Evolutionary conservation across 2,329 filamentous ascomycete genomes (phyloP).

Genomic region (Diplocarpon mali): DNA sequence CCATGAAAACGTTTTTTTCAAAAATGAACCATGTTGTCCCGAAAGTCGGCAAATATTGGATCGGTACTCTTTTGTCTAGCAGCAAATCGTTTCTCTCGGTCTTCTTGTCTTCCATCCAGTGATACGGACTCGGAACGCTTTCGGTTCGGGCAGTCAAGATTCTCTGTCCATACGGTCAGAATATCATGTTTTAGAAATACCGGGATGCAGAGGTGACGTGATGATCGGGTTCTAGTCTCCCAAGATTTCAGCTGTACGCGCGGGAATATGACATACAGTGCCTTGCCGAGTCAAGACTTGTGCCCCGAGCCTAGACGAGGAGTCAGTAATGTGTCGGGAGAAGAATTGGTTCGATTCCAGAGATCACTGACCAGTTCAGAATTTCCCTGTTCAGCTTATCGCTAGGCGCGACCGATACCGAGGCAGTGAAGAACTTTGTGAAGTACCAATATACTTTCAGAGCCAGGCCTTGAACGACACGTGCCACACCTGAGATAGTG

Average conservation of each 20-base stretch:
- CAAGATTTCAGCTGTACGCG: too few relatives aligned
- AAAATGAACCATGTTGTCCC: constrained; percentile 39
- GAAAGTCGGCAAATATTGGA: constrained; percentile 37
- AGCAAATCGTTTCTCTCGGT: constrained; percentile 18
- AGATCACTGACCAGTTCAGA: constrained; percentile 26
- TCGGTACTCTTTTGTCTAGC: constrained; percentile 24
- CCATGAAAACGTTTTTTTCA: constrained; percentile 34
- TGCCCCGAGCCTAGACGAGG: constrained; percentile 28
- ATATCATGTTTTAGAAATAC: too few relatives aligned
- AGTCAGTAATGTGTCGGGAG: too few relatives aligned
- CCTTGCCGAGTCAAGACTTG: constrained; percentile 30
- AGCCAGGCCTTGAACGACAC: constrained; percentile 29
- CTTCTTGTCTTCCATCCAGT: constrained; percentile 33
- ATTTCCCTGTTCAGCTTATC: constrained; percentile 37
- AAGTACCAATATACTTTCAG: constrained; percentile 32
- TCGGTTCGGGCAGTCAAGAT: constrained; percentile 36
- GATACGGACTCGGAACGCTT: constrained; percentile 24
- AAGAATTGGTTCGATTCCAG: too few relatives aligned
- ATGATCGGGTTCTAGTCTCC: too few relatives aligned
- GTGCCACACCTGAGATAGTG: constrained; percentile 32
- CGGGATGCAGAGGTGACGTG: too few relatives aligned
- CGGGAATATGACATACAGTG: background rate
- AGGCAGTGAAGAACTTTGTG: constrained; percentile 34
- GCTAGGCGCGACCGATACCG: constrained; percentile 33
- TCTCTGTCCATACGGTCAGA: constrained; percentile 13